phyloP scores from a whole-genome alignment of 192 early-diverging fungal species.

The Podochytrium sp. region DNA sequence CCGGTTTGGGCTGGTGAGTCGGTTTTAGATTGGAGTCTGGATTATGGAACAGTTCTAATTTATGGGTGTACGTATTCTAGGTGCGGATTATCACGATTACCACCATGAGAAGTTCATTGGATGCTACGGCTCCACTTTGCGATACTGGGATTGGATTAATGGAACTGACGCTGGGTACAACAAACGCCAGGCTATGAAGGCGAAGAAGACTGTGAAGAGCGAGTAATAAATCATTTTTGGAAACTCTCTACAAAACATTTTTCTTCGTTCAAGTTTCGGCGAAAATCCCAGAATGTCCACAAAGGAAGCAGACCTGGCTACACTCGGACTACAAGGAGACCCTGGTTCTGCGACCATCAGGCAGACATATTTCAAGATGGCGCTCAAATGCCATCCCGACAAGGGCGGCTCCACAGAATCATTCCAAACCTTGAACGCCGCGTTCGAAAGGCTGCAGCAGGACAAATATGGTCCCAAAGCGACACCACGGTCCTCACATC shows the following conservation, averaged over 20 bases:
- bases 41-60: background rate
- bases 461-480: background rate
- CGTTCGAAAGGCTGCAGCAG: background rate
- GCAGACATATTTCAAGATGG: background rate
- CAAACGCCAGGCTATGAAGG: background rate
- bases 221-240: too few relatives aligned
- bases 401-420: background rate
- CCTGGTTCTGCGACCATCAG: background rate
- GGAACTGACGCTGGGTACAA: constrained; percentile 83
- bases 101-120: constrained; percentile 70
- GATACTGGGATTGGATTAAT: constrained; percentile 88
- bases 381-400: background rate
- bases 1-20: constrained; percentile 77
- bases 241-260: too few relatives aligned
- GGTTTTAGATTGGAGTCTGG: background rate
- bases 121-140: constrained; percentile 77
- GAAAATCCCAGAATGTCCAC: background rate
- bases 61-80: constrained; percentile 28
- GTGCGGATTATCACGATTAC: constrained; percentile 92
- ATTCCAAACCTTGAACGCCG: background rate
- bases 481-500: background rate
- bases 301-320: background rate
- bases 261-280: too few relatives aligned
- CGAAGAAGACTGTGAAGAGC: background rate
- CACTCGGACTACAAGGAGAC: background rate